Percentiles rank a stretch among this genome's conserved stretches.
Conservation (phyloP, 1,284 basidiomycete species). For the Cystobasidiaceae sp. region DNA sequence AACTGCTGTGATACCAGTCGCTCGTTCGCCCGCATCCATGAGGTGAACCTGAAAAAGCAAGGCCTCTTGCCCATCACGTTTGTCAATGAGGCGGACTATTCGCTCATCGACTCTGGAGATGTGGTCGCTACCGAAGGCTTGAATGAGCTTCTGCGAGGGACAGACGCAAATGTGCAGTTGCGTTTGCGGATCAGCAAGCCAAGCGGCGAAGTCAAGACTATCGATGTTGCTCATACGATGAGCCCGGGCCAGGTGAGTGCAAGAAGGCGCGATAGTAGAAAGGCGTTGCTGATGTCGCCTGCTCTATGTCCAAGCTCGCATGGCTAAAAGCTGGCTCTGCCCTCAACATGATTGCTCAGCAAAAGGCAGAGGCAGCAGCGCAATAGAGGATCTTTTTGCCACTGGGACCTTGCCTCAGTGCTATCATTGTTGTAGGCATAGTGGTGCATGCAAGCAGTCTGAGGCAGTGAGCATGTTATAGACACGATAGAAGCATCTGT, state of each 20-base stretch:
- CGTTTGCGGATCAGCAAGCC: slow-evolving; percentile 63
- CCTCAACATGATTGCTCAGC: slow-evolving; percentile 55
- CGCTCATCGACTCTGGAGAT: slow-evolving; percentile 72
- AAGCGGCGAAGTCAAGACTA: slow-evolving; percentile 61
- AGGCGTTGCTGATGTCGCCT: too few species aligned
- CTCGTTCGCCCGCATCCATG: slow-evolving; percentile 97
- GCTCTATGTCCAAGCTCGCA: slow-evolving; percentile 51
- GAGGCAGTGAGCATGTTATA: too few species aligned
- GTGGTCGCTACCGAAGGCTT: slow-evolving; percentile 57
- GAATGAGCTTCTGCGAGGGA: slow-evolving; percentile 55
- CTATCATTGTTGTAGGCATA: too few species aligned
- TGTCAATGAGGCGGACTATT: slow-evolving; percentile 75
- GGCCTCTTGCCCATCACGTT: slow-evolving; percentile 89
- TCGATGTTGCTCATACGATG: slow-evolving; percentile 79
- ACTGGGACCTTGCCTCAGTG: too few species aligned
- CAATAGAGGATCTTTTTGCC: too few species aligned
- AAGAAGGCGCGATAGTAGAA: too few species aligned
- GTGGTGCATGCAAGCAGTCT: too few species aligned
- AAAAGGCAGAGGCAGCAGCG: not conserved
- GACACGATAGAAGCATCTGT: too few species aligned
- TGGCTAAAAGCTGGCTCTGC: slow-evolving; percentile 83
- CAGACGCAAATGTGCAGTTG: slow-evolving; percentile 47
- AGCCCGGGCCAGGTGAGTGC: slow-evolving; percentile 65
- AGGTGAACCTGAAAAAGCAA: slow-evolving; percentile 81
- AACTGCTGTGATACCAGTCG: too few species aligned